Evolutionary conservation across 805 yeast species (phyloP).

Genomic region (Wickerhamiella dianesei): DNA sequence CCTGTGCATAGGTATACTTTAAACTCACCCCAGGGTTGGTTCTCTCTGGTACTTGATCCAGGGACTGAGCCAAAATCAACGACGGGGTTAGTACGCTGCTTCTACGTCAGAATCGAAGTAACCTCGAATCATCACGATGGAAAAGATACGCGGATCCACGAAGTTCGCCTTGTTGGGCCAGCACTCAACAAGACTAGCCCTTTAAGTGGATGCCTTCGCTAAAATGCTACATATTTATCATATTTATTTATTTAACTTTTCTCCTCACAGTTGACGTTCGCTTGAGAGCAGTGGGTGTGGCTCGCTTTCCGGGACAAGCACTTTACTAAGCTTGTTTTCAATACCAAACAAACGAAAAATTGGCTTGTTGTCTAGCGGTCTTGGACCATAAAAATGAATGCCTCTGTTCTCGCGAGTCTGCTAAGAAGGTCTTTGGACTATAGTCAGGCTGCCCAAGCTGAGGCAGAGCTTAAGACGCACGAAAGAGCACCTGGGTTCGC

Average conservation of each 20-base stretch:
- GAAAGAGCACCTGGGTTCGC: slow-evolving; percentile 68
- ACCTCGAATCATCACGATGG: slow-evolving; percentile 85
- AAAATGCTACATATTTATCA: not conserved
- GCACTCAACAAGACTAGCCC: not conserved
- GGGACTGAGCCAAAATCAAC: slow-evolving; percentile 27
- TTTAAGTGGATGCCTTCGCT: not conserved
- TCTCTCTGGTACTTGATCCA: slow-evolving; percentile 44
- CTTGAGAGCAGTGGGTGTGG: no score
- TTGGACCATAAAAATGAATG: slow-evolving; percentile 1
- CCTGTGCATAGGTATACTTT: slow-evolving; percentile 29
- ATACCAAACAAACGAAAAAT: not conserved
- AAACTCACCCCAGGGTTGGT: slow-evolving; percentile 68
- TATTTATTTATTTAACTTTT: not conserved
- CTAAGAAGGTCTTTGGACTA: slow-evolving; percentile 20
- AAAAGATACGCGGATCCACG: slow-evolving; percentile 82
- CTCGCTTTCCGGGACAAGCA: not conserved
- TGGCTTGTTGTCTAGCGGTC: no score
- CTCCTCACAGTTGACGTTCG: not conserved
- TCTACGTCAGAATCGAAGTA: slow-evolving; percentile 47
- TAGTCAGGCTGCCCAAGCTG: slow-evolving; percentile 29
- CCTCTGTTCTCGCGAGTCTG: slow-evolving; percentile 19
- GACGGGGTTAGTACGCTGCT: slow-evolving; percentile 51
- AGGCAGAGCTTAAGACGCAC: slow-evolving; percentile 43
- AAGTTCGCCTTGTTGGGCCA: slow-evolving; percentile 22
- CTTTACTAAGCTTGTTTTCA: not conserved